A percentile compares a stretch with the other conserved stretches of the same genome.
phyloP scores from a whole-genome alignment of 306 rosid genomes.

The Vigna radiata region DNA sequence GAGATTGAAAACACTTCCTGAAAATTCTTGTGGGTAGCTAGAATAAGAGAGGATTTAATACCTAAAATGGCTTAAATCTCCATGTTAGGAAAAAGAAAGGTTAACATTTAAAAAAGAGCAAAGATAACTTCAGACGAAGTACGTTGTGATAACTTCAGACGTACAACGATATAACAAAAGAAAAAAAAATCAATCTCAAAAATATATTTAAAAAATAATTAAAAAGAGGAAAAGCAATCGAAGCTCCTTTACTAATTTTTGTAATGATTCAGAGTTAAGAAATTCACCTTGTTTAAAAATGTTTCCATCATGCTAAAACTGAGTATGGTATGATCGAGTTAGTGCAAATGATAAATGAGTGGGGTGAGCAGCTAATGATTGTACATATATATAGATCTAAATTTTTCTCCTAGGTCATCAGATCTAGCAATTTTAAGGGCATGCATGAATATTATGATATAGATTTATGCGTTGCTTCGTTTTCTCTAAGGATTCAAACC shows the following conservation, averaged over 20 bases:
- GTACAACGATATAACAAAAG: not conserved
- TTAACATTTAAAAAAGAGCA: not conserved
- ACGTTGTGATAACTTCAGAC: not conserved
- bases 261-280: not conserved
- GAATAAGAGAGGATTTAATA: not conserved
- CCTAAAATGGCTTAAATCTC: constrained; percentile 2
- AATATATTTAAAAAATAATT: not conserved
- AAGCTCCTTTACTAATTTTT: not conserved
- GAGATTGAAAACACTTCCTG: not conserved
- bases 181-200: not conserved
- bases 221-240: not conserved
- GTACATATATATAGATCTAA: not conserved
- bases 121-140: not conserved
- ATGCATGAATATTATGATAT: constrained; percentile 41
- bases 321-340: not conserved
- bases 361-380: constrained; percentile 21
- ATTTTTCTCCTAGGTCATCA: not conserved
- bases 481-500: constrained; percentile 48
- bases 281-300: not conserved
- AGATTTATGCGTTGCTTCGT: constrained; percentile 29
- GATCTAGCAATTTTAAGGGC: constrained; percentile 35
- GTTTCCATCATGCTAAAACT: constrained; percentile 1
- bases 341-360: constrained; percentile 1
- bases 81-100: not conserved
- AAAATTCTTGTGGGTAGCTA: not conserved